Evolutionary conservation across 1,284 basidiomycete genomes (phyloP).

Genomic region (Heterobasidion occidentale): DNA sequence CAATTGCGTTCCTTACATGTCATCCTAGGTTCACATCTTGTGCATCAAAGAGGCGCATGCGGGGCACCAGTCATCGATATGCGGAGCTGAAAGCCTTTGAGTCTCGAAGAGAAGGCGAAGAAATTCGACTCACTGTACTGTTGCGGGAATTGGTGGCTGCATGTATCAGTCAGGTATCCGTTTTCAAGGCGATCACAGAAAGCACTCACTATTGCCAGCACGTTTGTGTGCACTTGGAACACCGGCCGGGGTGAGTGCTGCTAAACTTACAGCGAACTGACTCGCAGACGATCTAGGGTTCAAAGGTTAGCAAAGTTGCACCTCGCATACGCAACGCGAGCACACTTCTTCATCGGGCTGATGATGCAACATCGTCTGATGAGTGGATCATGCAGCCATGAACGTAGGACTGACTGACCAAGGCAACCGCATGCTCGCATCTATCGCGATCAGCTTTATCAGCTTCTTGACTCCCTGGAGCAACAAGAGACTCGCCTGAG

Average conservation of each 20-base stretch:
- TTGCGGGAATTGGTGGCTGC: conserved; percentile 59
- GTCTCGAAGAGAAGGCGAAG: conserved; percentile 5
- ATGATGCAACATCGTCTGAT: conserved; percentile 1
- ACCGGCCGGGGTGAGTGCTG: conserved; percentile 43
- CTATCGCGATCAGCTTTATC: conserved; percentile 21
- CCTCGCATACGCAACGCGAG: not conserved
- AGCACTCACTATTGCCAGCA: conserved; percentile 68
- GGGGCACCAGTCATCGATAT: conserved; percentile 40
- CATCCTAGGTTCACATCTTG: not conserved
- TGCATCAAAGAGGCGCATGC: not conserved
- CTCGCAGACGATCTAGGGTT: conserved; percentile 53
- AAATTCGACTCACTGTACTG: conserved; percentile 43
- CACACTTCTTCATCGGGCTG: conserved; percentile 60
- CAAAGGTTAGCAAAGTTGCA: conserved; percentile 1
- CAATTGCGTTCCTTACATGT: too few species aligned
- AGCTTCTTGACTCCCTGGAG: not conserved
- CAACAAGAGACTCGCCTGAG: not conserved
- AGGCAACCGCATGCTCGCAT: conserved; percentile 49
- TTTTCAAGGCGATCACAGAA: not conserved
- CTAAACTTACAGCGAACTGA: conserved; percentile 58
- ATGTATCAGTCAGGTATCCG: not conserved
- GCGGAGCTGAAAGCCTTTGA: conserved; percentile 26
- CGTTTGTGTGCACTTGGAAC: conserved; percentile 44
- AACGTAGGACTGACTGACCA: conserved; percentile 31
- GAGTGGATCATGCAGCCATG: conserved; percentile 2